Conservation (phyloP, 2,329 filamentous ascomycete genomes). For the Trichoderma arundinaceum region DNA sequence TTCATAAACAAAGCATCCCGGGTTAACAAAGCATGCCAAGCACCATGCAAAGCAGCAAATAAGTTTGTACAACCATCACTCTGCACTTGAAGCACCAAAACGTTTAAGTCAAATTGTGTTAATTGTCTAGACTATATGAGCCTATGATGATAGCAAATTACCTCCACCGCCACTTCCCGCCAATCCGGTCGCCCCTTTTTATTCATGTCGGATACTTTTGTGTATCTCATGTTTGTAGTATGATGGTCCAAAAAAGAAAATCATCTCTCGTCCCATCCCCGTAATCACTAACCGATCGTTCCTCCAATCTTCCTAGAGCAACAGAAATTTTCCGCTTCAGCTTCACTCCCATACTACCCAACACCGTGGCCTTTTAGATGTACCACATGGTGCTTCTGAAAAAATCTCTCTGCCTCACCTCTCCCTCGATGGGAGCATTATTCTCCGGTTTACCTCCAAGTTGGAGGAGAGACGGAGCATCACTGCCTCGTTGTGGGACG, state of each 20-base stretch:
- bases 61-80: background rate
- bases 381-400: slow-evolving; percentile 53
- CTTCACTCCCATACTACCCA: background rate
- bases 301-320: background rate
- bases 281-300: background rate
- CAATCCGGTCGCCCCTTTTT: slow-evolving; percentile 48
- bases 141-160: slow-evolving; percentile 32
- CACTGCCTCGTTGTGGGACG: slow-evolving; percentile 35
- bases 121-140: slow-evolving; percentile 20
- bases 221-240: background rate
- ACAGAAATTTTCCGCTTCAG: background rate
- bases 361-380: slow-evolving; percentile 42
- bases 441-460: slow-evolving; percentile 40
- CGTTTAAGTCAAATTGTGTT: slow-evolving; percentile 1
- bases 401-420: slow-evolving; percentile 45
- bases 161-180: slow-evolving; percentile 46
- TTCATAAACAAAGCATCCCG: too few species aligned
- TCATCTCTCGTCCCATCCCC: background rate
- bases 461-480: slow-evolving; percentile 42
- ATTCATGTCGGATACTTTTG: slow-evolving; percentile 11
- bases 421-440: slow-evolving; percentile 38
- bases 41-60: too few species aligned
- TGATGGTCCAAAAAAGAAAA: slow-evolving; percentile 4
- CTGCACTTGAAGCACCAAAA: background rate
- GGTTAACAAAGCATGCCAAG: too few species aligned